A percentile compares a stretch with the other conserved stretches of the same genome.
Conservation (phyloP, 2,329 filamentous ascomycete genomes). For the Cladosporium oxysporum region DNA sequence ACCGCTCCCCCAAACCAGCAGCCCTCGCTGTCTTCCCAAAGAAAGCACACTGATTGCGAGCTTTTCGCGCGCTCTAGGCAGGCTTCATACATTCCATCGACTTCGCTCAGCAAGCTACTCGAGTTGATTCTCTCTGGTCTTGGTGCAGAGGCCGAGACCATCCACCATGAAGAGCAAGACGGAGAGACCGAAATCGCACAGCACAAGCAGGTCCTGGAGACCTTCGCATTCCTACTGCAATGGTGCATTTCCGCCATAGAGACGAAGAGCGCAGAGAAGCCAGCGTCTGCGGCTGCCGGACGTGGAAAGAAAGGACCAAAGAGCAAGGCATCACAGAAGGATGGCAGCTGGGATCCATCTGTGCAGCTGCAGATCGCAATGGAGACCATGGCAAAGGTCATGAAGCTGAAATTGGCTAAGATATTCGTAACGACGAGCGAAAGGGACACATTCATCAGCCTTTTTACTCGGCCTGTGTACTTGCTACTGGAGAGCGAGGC, state of each 20-base stretch:
- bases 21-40: conserved; percentile 30
- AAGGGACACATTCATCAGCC: conserved; percentile 87
- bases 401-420: conserved; percentile 86
- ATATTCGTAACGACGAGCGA: conserved; percentile 97
- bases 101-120: conserved; percentile 87
- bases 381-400: conserved; percentile 92
- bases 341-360: conserved; percentile 84
- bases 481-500: conserved; percentile 92
- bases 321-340: conserved; percentile 63
- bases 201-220: conserved; percentile 89
- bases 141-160: conserved; percentile 74
- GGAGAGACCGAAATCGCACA: conserved; percentile 62
- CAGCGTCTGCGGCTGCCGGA: conserved; percentile 68
- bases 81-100: conserved; percentile 73
- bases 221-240: conserved; percentile 90
- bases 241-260: conserved; percentile 97
- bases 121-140: conserved; percentile 78
- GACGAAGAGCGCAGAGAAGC: conserved; percentile 82
- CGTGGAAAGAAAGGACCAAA: conserved; percentile 75
- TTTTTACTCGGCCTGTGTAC: conserved; percentile 92
- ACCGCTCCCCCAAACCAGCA: conserved; percentile 46
- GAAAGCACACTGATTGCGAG: conserved; percentile 57
- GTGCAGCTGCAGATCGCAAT: conserved; percentile 83
- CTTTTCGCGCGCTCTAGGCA: conserved; percentile 71
- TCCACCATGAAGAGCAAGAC: conserved; percentile 88